Conservation (phyloP, 2,329 filamentous ascomycete genomes). For the Mollisia scopiformis region DNA sequence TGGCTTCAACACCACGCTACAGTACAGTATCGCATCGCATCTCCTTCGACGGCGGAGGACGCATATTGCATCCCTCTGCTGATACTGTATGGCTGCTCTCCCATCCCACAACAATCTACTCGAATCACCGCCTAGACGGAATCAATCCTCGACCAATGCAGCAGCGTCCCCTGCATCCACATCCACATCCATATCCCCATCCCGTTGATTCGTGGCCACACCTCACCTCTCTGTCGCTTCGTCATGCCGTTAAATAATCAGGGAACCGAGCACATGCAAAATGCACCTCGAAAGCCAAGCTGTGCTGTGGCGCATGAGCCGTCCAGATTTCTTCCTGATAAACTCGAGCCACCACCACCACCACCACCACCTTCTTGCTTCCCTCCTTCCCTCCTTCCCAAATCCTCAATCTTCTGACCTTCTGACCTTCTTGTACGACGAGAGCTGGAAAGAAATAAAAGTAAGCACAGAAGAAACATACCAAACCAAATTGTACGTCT, state of each 20-base stretch:
- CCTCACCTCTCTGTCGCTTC: not conserved
- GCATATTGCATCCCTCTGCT: no score
- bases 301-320: constrained; percentile 16
- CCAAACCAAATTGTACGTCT: constrained; percentile 1
- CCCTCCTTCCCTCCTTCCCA: constrained; percentile 10
- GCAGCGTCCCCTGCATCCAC: not conserved
- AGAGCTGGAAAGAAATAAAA: no score
- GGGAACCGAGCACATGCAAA: constrained; percentile 20
- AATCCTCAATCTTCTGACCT: no score
- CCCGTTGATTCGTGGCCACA: no score
- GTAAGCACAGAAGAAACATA: constrained; percentile 5
- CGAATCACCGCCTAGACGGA: not conserved
- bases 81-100: no score
- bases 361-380: constrained; percentile 1
- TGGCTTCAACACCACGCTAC: constrained; percentile 5
- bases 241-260: constrained; percentile 16
- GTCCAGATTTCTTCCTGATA: not conserved
- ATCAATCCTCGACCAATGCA: not conserved
- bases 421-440: not conserved
- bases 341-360: constrained; percentile 1
- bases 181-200: not conserved
- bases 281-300: not conserved
- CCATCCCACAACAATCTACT: not conserved
- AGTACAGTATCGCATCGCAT: constrained; percentile 1
- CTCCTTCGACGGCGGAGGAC: no score